Base-by-base conservation (phyloP, 768 basidiomycete genomes). In the Phylloporus arenicola region DNA sequence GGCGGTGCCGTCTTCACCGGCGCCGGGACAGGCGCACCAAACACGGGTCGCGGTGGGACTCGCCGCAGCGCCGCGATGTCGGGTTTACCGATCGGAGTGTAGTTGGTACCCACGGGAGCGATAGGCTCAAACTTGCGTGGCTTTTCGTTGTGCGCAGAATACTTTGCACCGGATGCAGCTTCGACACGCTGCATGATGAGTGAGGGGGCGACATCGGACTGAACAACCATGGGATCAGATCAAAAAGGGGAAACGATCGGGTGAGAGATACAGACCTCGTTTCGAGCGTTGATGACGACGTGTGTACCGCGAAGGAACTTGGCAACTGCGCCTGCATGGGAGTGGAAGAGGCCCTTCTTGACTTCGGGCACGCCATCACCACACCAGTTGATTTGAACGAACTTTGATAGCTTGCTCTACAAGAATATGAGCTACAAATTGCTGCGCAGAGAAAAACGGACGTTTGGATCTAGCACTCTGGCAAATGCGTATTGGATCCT, bases 321-420 rank as follows among this genome's bases (percentile, higher is more conserved):
- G 37, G 84, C 78, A 9, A 98, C 87, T 2, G 91, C 78, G 40
- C 79, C 77, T 7, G 92, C 82, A 67, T 97, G 94, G 8, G 83
- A 85, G 62, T 91, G 86, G 72, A 95, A 95, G 20, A 96, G 75
- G 8, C 95, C 95, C 67, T 98, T 98, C 69, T 89, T 86, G 17
- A 76, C 75, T 65, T 84, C 91, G 12, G 95, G 95, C 1, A 98
- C 95, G 51, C 95, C 95, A 62, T 95, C 94, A 39, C 95, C 95
- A 58, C 92, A 92, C 94, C 95, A 96, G 61, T 92, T 91, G 68
- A 98, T 86, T 63, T 95, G 89, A 14, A 97, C 92, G 54, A 94
- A 91, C 72, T 96, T 97, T 40, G 85, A 76, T 2, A 98, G 77
- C 53, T 85, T 75, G 62, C 80, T 90, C 88, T 95, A 59, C 24